These are phyloP conservation scores for Mucor velutinosus DNA, from an alignment of 371 early-diverging fungal species.

Conservation along the genomic window DNA sequence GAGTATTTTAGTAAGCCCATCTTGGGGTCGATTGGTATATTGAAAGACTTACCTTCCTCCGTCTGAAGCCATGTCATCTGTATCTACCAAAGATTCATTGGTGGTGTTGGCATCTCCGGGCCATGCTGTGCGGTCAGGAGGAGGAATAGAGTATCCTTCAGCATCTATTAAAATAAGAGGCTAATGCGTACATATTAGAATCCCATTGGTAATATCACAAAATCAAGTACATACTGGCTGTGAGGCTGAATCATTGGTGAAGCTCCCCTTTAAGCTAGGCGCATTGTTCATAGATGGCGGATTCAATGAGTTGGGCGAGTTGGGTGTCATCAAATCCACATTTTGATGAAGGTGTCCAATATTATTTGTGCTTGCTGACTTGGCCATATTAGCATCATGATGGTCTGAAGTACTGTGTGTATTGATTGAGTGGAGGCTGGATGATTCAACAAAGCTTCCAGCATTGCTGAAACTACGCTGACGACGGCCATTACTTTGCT, in stretches of 20 bases:
- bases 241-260: conserved; percentile 14
- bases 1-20: not conserved
- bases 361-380: not conserved
- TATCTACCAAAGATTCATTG: conserved; percentile 19
- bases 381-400: not conserved
- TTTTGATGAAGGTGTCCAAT: not conserved
- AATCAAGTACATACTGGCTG: conserved; percentile 13
- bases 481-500: not conserved
- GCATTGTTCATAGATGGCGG: conserved; percentile 29
- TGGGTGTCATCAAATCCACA: conserved; percentile 7
- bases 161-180: conserved; percentile 19
- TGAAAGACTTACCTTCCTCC: conserved; percentile 21
- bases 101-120: not conserved
- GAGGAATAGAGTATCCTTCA: conserved; percentile 28
- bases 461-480: conserved; percentile 26
- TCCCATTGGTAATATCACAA: not conserved
- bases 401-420: not conserved
- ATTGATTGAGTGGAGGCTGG: conserved; percentile 7
- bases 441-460: conserved; percentile 15
- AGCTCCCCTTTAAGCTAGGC: conserved; percentile 37
- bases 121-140: conserved; percentile 16
- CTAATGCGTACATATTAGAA: not conserved
- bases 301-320: conserved; percentile 21
- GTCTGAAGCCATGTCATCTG: conserved; percentile 22
- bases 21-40: not conserved